A percentile compares a stretch with the other conserved stretches of the same genome.
Conservation (phyloP, 208 protist species). For the Jaenimonas drosophilae region DNA sequence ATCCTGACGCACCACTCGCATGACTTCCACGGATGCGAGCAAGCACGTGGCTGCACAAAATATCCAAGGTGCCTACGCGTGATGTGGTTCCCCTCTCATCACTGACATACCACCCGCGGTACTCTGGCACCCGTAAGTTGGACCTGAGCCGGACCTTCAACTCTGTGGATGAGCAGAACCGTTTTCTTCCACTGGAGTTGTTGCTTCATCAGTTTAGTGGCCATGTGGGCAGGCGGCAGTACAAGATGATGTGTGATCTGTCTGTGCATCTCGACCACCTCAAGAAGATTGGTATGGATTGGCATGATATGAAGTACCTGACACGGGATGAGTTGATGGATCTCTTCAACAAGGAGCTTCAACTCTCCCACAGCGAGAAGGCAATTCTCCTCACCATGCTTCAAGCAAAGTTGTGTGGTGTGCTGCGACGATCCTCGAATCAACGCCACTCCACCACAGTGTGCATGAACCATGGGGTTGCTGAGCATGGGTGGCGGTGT, state of each 20-base stretch:
- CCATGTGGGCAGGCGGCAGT: conserved; percentile 73
- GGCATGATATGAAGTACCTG: conserved; percentile 84
- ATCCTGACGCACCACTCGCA: not conserved
- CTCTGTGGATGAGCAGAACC: conserved; percentile 66
- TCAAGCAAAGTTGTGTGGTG: conserved; percentile 73
- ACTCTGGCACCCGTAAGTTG: conserved; percentile 41
- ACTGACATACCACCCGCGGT: conserved; percentile 52
- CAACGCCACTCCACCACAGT: conserved; percentile 62
- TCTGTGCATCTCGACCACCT: conserved; percentile 25
- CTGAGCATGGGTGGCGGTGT: conserved; percentile 81
- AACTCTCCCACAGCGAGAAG: conserved; percentile 33
- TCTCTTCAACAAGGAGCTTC: conserved; percentile 36
- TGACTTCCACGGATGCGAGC: not conserved
- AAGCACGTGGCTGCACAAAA: conserved; percentile 4
- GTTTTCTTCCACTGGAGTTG: conserved; percentile 64
- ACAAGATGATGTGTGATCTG: conserved; percentile 70
- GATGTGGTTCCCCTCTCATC: conserved; percentile 22
- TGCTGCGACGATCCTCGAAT: conserved; percentile 49
- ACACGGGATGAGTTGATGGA: conserved; percentile 35
- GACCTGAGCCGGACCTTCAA: conserved; percentile 59
- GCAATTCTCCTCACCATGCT: conserved; percentile 53
- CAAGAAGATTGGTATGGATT: conserved; percentile 62
- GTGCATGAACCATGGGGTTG: conserved; percentile 52
- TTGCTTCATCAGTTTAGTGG: conserved; percentile 63
- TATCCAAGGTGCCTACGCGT: conserved; percentile 44